These are phyloP conservation scores for Gilbertella persicaria DNA, from an alignment of 371 early-diverging fungal species.

Conservation along the genomic window DNA sequence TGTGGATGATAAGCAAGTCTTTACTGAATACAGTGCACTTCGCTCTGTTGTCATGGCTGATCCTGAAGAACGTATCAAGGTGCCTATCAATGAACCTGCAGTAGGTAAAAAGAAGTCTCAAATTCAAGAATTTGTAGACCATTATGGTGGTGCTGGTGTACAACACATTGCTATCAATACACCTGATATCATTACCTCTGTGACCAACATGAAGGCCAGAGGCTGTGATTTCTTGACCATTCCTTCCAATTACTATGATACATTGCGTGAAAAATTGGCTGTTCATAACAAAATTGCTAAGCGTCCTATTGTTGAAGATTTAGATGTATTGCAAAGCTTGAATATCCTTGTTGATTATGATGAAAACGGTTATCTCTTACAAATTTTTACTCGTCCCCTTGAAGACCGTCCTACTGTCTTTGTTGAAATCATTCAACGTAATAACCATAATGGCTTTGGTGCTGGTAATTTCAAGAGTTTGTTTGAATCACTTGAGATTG, in stretches of 20 bases:
- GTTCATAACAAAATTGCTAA: slow-evolving; percentile 57
- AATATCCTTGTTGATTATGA: slow-evolving; percentile 96
- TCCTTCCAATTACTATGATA: slow-evolving; percentile 90
- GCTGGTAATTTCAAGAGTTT: slow-evolving; percentile 98
- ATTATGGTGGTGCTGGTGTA: slow-evolving; percentile 90
- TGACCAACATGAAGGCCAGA: slow-evolving; percentile 77
- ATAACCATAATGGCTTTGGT: slow-evolving; percentile 95
- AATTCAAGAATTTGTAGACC: slow-evolving; percentile 97
- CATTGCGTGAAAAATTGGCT: slow-evolving; percentile 71
- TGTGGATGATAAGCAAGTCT: slow-evolving; percentile 95
- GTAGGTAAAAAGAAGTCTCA: slow-evolving; percentile 91
- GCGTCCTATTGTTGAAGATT: slow-evolving; percentile 77
- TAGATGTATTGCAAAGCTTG: slow-evolving; percentile 80
- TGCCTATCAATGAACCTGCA: slow-evolving; percentile 99
- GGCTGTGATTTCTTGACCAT: slow-evolving; percentile 91
- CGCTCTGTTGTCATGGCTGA: slow-evolving; percentile 97
- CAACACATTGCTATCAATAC: slow-evolving; percentile 97
- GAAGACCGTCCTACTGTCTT: slow-evolving; percentile 97
- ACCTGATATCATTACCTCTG: slow-evolving; percentile 81
- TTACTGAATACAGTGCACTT: slow-evolving; percentile 93
- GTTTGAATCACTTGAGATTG: slow-evolving; percentile 93
- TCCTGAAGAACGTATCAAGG: slow-evolving; percentile 88
- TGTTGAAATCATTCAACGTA: slow-evolving; percentile 95
- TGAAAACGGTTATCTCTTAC: slow-evolving; percentile 93
- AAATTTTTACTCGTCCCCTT: slow-evolving; percentile 92